Base-by-base conservation (phyloP, 1,139 yeast genomes). In the Pichia sp. region DNA sequence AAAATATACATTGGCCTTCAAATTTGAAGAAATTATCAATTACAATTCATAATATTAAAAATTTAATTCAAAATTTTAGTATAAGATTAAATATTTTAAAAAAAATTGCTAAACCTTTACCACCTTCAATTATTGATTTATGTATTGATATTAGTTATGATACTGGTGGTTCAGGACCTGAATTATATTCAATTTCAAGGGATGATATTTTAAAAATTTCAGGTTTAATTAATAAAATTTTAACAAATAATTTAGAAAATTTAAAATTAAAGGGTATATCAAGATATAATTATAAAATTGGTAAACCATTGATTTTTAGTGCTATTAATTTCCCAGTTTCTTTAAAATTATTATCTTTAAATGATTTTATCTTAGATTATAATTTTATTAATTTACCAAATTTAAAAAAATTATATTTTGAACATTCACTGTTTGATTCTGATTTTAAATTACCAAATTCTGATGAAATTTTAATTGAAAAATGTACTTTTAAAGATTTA, bases 161-260 rank as follows among this genome's bases (percentile, higher is more conserved):
- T 45, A 57, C 62, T 16, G 62, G 61, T 11, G 60, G 60, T 10
- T 55, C 60, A 2, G 60, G 59, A 11, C 59, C 60, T 28, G 60
- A 57, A 37, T 39, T 54, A 16, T 53, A 57, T 41, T 49, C 56
- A 9, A 56, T 56, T 47, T 51, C 59, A 29, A 52, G 55, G 26
- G 61, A 58, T 44, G 62, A 58, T 44, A 56, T 58, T 30, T 43
- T 55, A 36, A 57, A 54, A 37, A 55, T 58, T 34, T 56, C 61
- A 10, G 40, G 40, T 36, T 44, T 55, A 20, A 55, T 58, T 27
- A 58, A 55, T 41, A 49, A 52, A 35, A 54, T 57, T 24, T 40
- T 58, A 32, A 58, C 59, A 1, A 47, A 55, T 34, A 54, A 53
- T 43, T 47, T 58, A 22, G 59, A 58, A 40, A 55, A 48, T 40